Evolutionary conservation across 2,329 filamentous ascomycete species (phyloP), one percentile per base, ranked within the genome.

Genomic region (Chaetomiaceae sp.): DNA sequence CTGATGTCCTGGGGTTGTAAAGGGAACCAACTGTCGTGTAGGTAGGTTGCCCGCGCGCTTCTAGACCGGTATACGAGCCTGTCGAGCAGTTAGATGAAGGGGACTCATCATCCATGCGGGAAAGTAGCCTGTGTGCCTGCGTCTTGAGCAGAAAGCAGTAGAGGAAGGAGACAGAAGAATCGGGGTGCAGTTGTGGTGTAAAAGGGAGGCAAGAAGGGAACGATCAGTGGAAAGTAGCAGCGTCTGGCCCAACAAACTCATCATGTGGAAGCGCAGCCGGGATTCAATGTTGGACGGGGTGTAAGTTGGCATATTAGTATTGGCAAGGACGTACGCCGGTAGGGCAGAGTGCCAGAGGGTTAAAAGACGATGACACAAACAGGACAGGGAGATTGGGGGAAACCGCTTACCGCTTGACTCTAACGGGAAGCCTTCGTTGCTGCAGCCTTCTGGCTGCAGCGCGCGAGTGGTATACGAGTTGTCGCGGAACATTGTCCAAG

Each of bases 21-120:
- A 79, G 69, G 4, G 78, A 80, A n/a, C 78, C 78, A 20, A 78
- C 78, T 7, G 78, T 81, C 14, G 77, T 81, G 61, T 80, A 81
- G 40, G 72, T 75, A 23, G 69, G 68, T 56, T 72, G 71, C 50
- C 62, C 67, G 53, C 55, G 38, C 16, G 38, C 27, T 42, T 54
- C 58, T 21, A 36, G 16, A 37, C 29, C 52, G 49, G 51, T 34
- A 30, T 42, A 55, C 38, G 54, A 38, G 4, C 13, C 54, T 54
- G 46, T 38, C 43, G 41, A 55, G 49, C 44, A 48, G 57, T 57
- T 51, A 58, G 58, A 58, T 16, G 36, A 54, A 37, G 45, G 38
- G 38, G 48, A 48, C 27, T 45, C 18, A 34, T 32, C 25, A 45
- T 53, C 49, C 53, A 62, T 61, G 25, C 33, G 42, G 25, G 16